Evolutionary conservation across 1,284 basidiomycete species (phyloP), one percentile per base, ranked within the genome.

Genomic region (Austroboletus rostrupii): DNA sequence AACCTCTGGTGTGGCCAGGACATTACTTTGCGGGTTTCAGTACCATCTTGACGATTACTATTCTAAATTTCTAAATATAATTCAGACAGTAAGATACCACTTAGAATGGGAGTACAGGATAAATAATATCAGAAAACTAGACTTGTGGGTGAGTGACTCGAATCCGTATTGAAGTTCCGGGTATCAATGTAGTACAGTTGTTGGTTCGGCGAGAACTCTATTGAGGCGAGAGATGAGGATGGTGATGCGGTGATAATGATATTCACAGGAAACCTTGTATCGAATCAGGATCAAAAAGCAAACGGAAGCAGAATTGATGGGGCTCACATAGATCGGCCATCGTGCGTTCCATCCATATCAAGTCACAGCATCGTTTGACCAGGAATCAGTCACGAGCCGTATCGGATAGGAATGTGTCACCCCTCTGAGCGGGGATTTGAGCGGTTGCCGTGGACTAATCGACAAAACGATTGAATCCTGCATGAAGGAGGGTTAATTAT

Each of bases 391-490:
- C 38, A 50, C 58, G 16, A 65, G 49, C 28, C 54, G 58, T 50
- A 68, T 58, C 11, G 53, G 58, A 46, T 48, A 50, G 17, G n/a
- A 38, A 37, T 67, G 44, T 45, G 49, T 68, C 33, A 55, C 26
- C 14, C 49, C 48, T 23, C 66, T 11, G n/a, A 69, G 17, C 9
- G 66, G 62, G n/a, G 58, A 65, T 21, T 52, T 54, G 21, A 68
- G 53, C 23, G 67, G 66, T 26, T 64, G 52, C 44, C 50, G 51
- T 52, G 63, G 67, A 11, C 42, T 43, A 13, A 65, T 53, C 10
- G 62, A 68, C 26, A 69, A 36, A 29, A 64, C 52, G 16, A 65
- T 53, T 33, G 40, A 66, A 35, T 65, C 65, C 67, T 69, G 36
- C 28, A 26, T 13, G 2, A 33, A 42, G 8, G 44, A 51, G 11